Base-by-base conservation (phyloP, 495 filamentous ascomycete genomes). In the Annulohypoxylon maeteangense region DNA sequence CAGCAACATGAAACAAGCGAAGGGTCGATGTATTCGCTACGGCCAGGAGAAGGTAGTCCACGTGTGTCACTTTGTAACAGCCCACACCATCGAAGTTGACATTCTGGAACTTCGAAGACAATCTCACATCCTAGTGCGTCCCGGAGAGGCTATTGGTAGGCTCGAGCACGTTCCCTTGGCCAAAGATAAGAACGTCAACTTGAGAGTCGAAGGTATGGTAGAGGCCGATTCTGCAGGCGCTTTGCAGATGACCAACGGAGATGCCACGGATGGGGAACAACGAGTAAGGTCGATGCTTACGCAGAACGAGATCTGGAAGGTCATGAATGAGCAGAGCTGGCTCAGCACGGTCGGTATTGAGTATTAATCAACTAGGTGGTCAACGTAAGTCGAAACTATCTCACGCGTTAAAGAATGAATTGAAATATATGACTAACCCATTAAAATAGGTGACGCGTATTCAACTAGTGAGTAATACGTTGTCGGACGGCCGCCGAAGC, bases 31-130 rank as follows among this genome's bases (percentile, higher is more conserved):
- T 32, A 80, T 87, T 1, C 87, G 93, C 5, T 90, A 85, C 51
- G 89, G 91, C 0, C 93, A 96, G 78, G 73, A 74, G n/a, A 88
- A 86, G 74, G 67, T 68, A 1, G 92, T 97, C 7, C 78, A 90
- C 36, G 80, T 93, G n/a, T 93, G 91, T 78, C 87, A 91, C 50
- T 86, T 95, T 54, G 76, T 90, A 25, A 83, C 86, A 0, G 80
- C 81, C 47, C 75, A 83, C 57, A 93, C 93, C 0, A 85, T 92
- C 29, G 93, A 96, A 57, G 87, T 92, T 31, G 87, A 90, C 67
- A 85, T 92, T 36, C 81, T 92, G 22, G 70, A 76, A 42, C 55
- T 78, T 5, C 74, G 75, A 4, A 23, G 27, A 31, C 32, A 40
- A 7, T 45, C 56, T 11, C 65, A 51, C 12, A 16, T 66, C 7